phyloP scores from a whole-genome alignment of 2,329 filamentous ascomycete genomes.

The Colletotrichum phormii region DNA sequence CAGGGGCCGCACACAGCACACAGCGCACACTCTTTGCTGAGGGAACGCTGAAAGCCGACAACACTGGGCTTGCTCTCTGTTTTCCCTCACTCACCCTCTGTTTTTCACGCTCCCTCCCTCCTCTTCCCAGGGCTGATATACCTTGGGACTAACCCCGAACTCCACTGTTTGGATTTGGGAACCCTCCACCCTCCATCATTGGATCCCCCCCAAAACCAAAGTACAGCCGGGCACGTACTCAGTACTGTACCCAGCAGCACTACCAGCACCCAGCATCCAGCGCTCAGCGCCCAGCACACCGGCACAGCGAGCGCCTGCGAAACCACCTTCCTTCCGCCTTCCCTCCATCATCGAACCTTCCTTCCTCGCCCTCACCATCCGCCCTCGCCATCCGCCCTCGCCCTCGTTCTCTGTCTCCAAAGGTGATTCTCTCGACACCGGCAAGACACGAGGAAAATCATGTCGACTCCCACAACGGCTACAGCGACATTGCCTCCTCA shows the following conservation, averaged over 20 bases:
- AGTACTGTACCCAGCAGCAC: conserved; percentile 14
- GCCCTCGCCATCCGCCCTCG: conserved; percentile 24
- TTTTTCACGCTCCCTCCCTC: conserved; percentile 1
- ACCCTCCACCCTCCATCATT: conserved; percentile 1
- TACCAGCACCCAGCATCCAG: conserved; percentile 2
- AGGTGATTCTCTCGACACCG: conserved; percentile 36
- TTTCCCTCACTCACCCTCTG: neutral
- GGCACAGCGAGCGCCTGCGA: conserved; percentile 32
- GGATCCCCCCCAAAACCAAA: neutral
- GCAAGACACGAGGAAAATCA: conserved; percentile 51
- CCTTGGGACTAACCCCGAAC: conserved; percentile 4
- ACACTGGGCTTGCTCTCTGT: neutral
- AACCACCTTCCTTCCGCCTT: conserved; percentile 32
- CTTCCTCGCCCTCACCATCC: conserved; percentile 15
- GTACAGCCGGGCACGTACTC: conserved; percentile 18
- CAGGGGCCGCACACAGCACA: neutral
- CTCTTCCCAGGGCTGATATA: conserved; percentile 2
- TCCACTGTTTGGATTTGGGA: conserved; percentile 35
- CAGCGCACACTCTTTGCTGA: conserved; percentile 24
- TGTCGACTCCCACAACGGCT: conserved; percentile 79
- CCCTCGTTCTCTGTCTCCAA: conserved; percentile 3
- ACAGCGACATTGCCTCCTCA: conserved; percentile 48
- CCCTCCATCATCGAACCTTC: conserved; percentile 27
- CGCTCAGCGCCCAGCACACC: conserved; percentile 29
- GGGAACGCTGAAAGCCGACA: conserved; percentile 10